Evolutionary conservation across 2,329 filamentous ascomycete genomes (phyloP).

Genomic region (Clonostachys chloroleuca): DNA sequence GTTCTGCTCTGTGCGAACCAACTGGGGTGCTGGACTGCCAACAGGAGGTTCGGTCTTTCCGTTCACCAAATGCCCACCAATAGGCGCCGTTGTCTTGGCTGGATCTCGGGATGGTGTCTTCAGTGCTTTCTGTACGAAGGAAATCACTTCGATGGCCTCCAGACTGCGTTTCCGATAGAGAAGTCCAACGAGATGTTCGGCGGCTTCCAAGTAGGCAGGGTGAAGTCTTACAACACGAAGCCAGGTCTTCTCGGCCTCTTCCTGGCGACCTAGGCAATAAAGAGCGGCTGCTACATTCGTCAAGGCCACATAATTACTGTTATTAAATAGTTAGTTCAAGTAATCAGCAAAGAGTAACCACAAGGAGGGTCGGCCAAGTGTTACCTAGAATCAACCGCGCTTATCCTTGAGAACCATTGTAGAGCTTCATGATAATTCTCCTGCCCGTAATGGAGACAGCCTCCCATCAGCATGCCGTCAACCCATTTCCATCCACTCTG

Average conservation of each 20-base stretch:
- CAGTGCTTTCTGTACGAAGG: conserved; percentile 74
- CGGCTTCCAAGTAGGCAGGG: conserved; percentile 89
- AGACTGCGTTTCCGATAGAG: conserved; percentile 78
- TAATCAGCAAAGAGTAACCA: conserved; percentile 14
- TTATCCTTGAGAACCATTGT: conserved; percentile 67
- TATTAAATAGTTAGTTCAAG: neutral
- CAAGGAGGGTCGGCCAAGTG: neutral
- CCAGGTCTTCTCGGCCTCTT: conserved; percentile 87
- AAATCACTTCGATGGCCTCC: conserved; percentile 85
- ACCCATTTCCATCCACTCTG: conserved; percentile 85
- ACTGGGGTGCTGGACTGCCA: neutral
- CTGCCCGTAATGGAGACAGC: conserved; percentile 87
- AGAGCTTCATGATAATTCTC: conserved; percentile 77
- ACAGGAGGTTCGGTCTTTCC: neutral
- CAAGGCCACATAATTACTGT: conserved; percentile 83
- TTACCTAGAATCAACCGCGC: conserved; percentile 51
- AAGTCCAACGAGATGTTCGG: conserved; percentile 87
- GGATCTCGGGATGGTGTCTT: conserved; percentile 26
- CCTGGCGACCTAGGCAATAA: conserved; percentile 74
- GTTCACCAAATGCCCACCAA: no score
- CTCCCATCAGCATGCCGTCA: conserved; percentile 86
- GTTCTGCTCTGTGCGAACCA: neutral
- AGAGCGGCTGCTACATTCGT: conserved; percentile 90
- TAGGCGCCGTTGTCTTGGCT: neutral
- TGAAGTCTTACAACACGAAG: conserved; percentile 74